A percentile compares a stretch with the other conserved stretches of the same genome.
Evolutionary conservation across 148 eudicot species (phyloP).

Genomic region (Rhododendron ovatum): DNA sequence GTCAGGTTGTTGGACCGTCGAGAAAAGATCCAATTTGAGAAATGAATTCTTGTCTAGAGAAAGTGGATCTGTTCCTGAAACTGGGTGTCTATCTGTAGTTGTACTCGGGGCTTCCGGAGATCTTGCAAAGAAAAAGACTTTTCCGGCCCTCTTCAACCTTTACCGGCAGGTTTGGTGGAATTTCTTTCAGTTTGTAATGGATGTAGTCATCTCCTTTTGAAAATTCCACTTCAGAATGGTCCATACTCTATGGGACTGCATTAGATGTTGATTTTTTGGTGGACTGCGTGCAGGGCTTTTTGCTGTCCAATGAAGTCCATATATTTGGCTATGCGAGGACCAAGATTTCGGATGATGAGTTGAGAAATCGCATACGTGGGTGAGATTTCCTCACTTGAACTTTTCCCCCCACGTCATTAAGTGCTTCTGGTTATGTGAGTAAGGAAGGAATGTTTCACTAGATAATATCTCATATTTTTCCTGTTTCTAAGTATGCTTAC

Average conservation of each 20-base stretch:
- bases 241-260: neutral
- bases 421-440: neutral
- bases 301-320: slow-evolving; percentile 63
- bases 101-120: slow-evolving; percentile 99
- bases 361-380: slow-evolving; percentile 71
- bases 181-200: slow-evolving; percentile 1
- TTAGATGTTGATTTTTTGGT: neutral
- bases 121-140: slow-evolving; percentile 99
- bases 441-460: neutral
- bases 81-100: slow-evolving; percentile 65
- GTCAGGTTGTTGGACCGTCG: slow-evolving; percentile 45
- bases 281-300: slow-evolving; percentile 48
- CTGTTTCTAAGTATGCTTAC: neutral
- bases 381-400: slow-evolving; percentile 30
- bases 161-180: slow-evolving; percentile 59
- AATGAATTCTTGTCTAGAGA: slow-evolving; percentile 34
- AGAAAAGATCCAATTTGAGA: slow-evolving; percentile 34
- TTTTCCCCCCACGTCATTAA: neutral
- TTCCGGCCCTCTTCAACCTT: slow-evolving; percentile 92
- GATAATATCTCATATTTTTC: neutral
- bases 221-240: neutral
- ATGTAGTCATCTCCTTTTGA: neutral
- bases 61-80: slow-evolving; percentile 37
- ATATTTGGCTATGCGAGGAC: slow-evolving; percentile 93
- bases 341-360: slow-evolving; percentile 67